phyloP scores from a whole-genome alignment of 2,329 filamentous ascomycete genomes.

The Cladosporium phlei region DNA sequence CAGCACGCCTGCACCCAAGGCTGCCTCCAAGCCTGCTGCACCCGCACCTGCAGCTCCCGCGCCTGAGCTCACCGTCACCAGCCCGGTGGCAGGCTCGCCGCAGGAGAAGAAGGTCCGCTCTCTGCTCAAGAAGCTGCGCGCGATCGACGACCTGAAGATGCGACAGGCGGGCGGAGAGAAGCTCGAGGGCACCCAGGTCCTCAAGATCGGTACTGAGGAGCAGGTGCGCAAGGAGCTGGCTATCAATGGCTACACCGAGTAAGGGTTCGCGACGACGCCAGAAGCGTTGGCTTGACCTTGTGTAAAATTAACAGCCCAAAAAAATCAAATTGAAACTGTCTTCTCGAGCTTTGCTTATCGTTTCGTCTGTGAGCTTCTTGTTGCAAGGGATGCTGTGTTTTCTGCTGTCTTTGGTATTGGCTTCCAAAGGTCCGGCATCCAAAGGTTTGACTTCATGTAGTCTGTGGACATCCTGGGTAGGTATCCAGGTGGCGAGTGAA shows the following conservation, averaged over 20 bases:
- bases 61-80: slow-evolving; percentile 51
- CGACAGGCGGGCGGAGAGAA: slow-evolving; percentile 90
- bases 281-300: background rate
- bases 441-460: no score
- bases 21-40: slow-evolving; percentile 8
- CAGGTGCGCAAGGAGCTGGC: slow-evolving; percentile 74
- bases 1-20: slow-evolving; percentile 42
- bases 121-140: slow-evolving; percentile 92
- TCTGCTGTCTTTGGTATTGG: no score
- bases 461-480: no score
- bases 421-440: no score
- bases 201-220: slow-evolving; percentile 91
- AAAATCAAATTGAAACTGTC: background rate
- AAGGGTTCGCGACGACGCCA: background rate
- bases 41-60: slow-evolving; percentile 20
- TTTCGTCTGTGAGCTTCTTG: no score
- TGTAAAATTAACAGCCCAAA: background rate
- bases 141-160: slow-evolving; percentile 98
- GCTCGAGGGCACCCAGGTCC: slow-evolving; percentile 95
- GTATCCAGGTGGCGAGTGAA: no score
- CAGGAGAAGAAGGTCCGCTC: slow-evolving; percentile 92
- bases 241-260: slow-evolving; percentile 10
- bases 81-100: slow-evolving; percentile 57
- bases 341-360: no score
- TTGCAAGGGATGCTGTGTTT: no score